A percentile compares a stretch with the other conserved stretches of the same genome.
These are phyloP conservation scores for Ziziphus jujuba DNA, from an alignment of 306 rosid genomes.

Conservation along the genomic window DNA sequence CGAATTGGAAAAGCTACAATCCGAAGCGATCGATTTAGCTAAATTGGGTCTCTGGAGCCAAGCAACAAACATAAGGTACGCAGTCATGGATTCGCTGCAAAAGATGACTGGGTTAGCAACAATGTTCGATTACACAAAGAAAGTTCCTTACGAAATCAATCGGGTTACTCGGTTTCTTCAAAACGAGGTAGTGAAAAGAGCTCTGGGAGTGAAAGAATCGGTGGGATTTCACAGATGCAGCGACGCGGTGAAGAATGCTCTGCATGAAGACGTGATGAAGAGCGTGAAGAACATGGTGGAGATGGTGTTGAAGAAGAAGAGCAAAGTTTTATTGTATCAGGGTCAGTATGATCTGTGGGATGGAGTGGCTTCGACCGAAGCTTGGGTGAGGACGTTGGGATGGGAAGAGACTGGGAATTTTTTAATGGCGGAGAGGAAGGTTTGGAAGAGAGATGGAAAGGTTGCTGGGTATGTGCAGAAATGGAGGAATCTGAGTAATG, in stretches of 20 bases:
- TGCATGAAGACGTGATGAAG: conserved; percentile 62
- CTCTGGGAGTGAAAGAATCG: conserved; percentile 40
- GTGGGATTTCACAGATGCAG: conserved; percentile 46
- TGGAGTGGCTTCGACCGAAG: conserved; percentile 60
- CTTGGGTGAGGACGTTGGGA: conserved; percentile 62
- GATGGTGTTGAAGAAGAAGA: conserved; percentile 33
- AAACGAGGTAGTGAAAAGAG: conserved; percentile 33
- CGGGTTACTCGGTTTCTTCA: conserved; percentile 43
- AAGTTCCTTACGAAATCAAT: conserved; percentile 4
- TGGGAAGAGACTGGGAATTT: conserved; percentile 55
- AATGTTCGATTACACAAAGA: conserved; percentile 10
- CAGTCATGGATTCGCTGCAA: background rate
- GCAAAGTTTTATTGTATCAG: conserved; percentile 59
- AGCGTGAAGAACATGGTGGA: conserved; percentile 65
- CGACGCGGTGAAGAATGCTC: conserved; percentile 33
- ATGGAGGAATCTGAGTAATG: conserved; percentile 57
- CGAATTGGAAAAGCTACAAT: conserved; percentile 29
- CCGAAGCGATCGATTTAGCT: background rate
- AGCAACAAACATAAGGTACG: background rate
- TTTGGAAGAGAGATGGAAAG: conserved; percentile 55
- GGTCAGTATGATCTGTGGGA: conserved; percentile 61
- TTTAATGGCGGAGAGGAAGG: conserved; percentile 46
- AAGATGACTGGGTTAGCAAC: conserved; percentile 4
- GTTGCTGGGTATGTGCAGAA: conserved; percentile 70
- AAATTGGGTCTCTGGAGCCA: background rate